phyloP scores from a whole-genome alignment of 768 basidiomycete genomes.

The Mycena vitilis region DNA sequence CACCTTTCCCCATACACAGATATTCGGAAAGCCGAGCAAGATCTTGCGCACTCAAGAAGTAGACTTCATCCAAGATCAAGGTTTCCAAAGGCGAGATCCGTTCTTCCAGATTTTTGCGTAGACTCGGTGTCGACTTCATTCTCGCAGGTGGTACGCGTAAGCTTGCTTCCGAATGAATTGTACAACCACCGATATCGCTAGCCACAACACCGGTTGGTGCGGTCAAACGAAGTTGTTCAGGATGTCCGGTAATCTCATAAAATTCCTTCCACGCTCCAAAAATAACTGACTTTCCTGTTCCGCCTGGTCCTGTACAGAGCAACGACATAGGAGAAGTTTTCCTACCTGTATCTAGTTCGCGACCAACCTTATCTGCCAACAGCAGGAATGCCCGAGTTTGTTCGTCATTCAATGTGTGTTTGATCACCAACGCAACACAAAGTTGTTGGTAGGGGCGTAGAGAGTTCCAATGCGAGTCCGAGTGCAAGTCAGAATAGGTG shows the following conservation, averaged over 20 bases:
- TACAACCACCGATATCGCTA: constrained; percentile 37
- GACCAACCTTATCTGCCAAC: constrained; percentile 12
- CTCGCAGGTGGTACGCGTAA: constrained; percentile 17
- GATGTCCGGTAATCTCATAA: not conserved
- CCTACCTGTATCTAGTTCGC: not conserved
- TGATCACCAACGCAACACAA: no score
- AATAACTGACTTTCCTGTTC: constrained; percentile 13
- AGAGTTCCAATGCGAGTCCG: no score
- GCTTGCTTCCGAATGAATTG: constrained; percentile 35
- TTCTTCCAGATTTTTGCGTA: constrained; percentile 1
- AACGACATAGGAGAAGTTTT: not conserved
- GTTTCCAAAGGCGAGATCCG: not conserved
- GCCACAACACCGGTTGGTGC: constrained; percentile 40
- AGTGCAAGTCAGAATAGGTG: no score
- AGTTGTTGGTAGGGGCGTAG: no score
- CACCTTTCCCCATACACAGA: constrained; percentile 16
- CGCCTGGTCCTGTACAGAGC: constrained; percentile 38
- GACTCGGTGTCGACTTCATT: constrained; percentile 17
- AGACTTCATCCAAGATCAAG: not conserved
- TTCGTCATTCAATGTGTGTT: not conserved
- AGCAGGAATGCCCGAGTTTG: constrained; percentile 10
- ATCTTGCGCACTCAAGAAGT: constrained; percentile 4
- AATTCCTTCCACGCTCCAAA: no score
- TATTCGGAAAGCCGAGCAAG: constrained; percentile 11
- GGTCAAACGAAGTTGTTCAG: constrained; percentile 21